Evolutionary conservation across 2,329 filamentous ascomycete species (phyloP).

Genomic region (Sporothrix variecibatus): DNA sequence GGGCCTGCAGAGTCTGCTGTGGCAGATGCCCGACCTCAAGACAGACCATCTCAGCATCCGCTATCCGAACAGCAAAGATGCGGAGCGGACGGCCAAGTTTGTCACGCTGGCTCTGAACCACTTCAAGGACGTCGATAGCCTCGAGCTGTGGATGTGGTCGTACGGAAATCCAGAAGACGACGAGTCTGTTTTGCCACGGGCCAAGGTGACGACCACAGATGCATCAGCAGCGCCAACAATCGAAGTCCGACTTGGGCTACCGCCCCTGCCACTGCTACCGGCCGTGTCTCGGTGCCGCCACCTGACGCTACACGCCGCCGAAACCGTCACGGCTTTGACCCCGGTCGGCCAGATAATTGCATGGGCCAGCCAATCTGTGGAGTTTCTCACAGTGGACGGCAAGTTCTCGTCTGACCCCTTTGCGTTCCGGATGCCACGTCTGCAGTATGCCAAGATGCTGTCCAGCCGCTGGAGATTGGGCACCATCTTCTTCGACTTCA

Average conservation of each 20-base stretch:
- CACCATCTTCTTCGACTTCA: not conserved
- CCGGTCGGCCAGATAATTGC: not conserved
- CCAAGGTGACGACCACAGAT: not conserved
- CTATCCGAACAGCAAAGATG: not conserved
- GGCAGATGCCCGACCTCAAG: conserved; percentile 14
- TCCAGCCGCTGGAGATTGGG: not conserved
- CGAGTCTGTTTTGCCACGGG: not conserved
- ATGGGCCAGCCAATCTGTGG: conserved; percentile 6
- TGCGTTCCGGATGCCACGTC: not conserved
- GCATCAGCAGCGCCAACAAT: not conserved
- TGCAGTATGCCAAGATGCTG: not conserved
- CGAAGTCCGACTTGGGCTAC: not conserved
- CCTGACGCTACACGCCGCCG: not conserved
- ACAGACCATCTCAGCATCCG: conserved; percentile 1
- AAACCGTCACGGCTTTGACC: not conserved
- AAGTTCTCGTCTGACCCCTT: not conserved
- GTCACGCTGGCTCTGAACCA: conserved; percentile 2
- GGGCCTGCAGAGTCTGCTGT: conserved; percentile 16
- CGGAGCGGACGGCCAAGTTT: not conserved
- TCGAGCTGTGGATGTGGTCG: conserved; percentile 21
- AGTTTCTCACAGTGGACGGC: not conserved
- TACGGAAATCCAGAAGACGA: not conserved
- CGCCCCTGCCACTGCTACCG: not conserved
- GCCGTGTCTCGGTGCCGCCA: not conserved
- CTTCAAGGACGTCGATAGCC: not conserved